Percentiles rank a stretch among this genome's conserved stretches.
phyloP scores from a whole-genome alignment of 805 yeast genomes.

The Saitoella complicata region DNA sequence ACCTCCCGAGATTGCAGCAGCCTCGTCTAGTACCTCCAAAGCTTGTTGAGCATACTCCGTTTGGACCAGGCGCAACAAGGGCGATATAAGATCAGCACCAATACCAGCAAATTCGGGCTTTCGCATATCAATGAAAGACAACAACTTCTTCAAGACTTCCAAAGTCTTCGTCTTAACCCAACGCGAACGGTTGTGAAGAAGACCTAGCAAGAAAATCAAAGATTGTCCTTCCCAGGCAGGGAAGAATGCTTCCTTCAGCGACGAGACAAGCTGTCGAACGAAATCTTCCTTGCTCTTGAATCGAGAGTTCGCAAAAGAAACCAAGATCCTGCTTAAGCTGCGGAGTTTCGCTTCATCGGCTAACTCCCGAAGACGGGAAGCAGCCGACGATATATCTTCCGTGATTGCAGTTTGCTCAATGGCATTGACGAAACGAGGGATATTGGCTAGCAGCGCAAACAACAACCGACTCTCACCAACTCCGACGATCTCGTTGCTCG shows the following conservation, averaged over 20 bases:
- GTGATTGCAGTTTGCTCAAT: slow-evolving; percentile 40
- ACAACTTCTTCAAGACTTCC: slow-evolving; percentile 52
- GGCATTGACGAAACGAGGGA: slow-evolving; percentile 76
- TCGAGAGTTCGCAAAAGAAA: slow-evolving; percentile 58
- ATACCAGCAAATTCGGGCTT: slow-evolving; percentile 69
- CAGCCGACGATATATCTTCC: slow-evolving; percentile 35
- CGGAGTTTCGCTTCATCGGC: slow-evolving; percentile 41
- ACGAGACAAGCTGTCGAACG: slow-evolving; percentile 58
- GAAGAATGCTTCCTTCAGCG: slow-evolving; percentile 52
- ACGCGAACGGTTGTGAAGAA: slow-evolving; percentile 53
- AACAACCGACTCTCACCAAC: slow-evolving; percentile 52
- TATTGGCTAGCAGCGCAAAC: slow-evolving; percentile 55
- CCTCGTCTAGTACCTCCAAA: slow-evolving; percentile 74
- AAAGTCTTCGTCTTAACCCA: slow-evolving; percentile 77
- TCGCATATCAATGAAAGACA: slow-evolving; percentile 63
- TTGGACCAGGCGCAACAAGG: slow-evolving; percentile 57
- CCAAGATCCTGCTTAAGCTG: slow-evolving; percentile 52
- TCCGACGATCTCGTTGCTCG: slow-evolving; percentile 64
- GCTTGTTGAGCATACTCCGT: slow-evolving; percentile 86
- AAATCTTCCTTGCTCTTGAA: slow-evolving; percentile 88
- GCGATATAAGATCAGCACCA: slow-evolving; percentile 91
- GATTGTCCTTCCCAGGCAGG: slow-evolving; percentile 60
- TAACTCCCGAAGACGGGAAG: slow-evolving; percentile 42
- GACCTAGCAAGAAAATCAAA: slow-evolving; percentile 58
- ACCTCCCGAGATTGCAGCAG: slow-evolving; percentile 72